Percentiles rank a stretch among this genome's conserved stretches.
Conservation (phyloP, 345 rosid species). For the Citrus unshiu region DNA sequence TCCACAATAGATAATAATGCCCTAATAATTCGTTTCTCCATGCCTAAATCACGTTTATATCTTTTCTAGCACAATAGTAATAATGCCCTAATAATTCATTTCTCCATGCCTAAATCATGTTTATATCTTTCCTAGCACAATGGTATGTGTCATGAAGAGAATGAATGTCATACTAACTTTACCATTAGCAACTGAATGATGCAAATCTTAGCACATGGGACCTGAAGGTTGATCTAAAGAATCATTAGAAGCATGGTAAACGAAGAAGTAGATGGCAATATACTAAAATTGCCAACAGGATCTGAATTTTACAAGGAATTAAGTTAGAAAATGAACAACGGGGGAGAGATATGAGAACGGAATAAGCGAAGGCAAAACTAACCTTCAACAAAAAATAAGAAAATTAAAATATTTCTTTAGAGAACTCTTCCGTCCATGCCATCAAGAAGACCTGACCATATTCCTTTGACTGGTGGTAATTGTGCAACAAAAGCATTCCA, state of each 20-base stretch:
- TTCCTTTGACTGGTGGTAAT: constrained; percentile 82
- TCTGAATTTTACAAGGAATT: not conserved
- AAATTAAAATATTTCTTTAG: constrained; percentile 13
- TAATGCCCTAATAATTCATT: not conserved
- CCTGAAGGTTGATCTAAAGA: not conserved
- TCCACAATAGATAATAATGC: too few relatives aligned
- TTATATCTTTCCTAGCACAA: not conserved
- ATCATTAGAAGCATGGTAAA: not conserved
- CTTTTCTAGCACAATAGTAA: not conserved
- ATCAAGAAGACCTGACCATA: constrained; percentile 93
- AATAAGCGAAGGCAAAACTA: constrained; percentile 1
- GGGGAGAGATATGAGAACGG: not conserved
- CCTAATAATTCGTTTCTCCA: not conserved
- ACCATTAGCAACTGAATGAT: not conserved
- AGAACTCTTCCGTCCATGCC: constrained; percentile 93
- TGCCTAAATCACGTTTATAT: not conserved
- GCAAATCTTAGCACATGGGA: not conserved
- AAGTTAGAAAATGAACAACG: not conserved
- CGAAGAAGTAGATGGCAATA: not conserved
- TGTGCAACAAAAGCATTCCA: constrained; percentile 96
- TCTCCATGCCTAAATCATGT: not conserved
- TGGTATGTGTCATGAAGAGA: not conserved
- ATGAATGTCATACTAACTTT: not conserved
- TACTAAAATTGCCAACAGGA: not conserved
- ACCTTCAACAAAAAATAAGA: not conserved